A percentile compares a stretch with the other conserved stretches of the same genome.
Evolutionary conservation across 169 alveolate genomes (phyloP).

Genomic region (Amoebophrya sp.): DNA sequence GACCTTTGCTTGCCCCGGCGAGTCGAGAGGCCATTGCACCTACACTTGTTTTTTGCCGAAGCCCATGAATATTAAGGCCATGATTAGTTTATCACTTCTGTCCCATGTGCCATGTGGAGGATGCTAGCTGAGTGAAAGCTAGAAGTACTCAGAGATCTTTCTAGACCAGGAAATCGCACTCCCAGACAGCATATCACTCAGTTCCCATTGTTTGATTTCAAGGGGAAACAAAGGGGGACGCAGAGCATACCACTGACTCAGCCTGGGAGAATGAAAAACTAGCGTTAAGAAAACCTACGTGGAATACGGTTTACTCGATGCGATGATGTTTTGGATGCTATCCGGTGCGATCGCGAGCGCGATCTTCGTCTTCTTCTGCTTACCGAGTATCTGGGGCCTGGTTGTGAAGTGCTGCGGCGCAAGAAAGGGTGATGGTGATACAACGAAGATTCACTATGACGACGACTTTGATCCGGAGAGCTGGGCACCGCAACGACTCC

Average conservation of each 20-base stretch:
- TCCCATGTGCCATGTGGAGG: no score
- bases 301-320: background rate
- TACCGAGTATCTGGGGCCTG: background rate
- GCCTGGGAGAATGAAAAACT: no score
- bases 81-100: no score
- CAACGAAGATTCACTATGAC: background rate
- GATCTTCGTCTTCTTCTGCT: background rate
- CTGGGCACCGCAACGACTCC: background rate
- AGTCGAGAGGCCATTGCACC: background rate
- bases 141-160: no score
- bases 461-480: background rate
- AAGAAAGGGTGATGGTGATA: background rate
- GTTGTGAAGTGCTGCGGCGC: background rate
- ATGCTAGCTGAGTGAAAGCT: no score
- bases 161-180: no score
- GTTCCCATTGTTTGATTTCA: no score
- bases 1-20: background rate
- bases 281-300: no score
- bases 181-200: no score
- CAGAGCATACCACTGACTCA: no score
- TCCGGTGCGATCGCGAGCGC: background rate
- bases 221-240: no score
- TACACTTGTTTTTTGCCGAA: background rate
- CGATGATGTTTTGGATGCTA: background rate
- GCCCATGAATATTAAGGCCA: no score